Base-by-base conservation (phyloP, 2,329 filamentous ascomycete genomes). In the Scedosporium aurantiacum region DNA sequence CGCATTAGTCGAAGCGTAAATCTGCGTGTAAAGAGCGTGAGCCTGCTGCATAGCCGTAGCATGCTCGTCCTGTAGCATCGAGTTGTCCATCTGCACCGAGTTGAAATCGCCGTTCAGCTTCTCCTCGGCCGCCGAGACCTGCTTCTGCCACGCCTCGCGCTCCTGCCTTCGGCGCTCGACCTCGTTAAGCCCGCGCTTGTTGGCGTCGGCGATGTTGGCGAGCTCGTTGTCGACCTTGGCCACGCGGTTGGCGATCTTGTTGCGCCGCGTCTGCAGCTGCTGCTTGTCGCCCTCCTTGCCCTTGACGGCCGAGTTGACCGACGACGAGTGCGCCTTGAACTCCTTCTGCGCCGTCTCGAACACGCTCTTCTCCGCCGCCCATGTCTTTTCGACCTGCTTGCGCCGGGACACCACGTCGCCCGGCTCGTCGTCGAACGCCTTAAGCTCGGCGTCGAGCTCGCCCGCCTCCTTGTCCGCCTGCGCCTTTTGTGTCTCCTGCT, bases 161-260 rank as follows among this genome's bases (percentile, higher is more conserved):
- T 81, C 78, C 66, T 83, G 81, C 10, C 77, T 77, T 45, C 80
- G 78, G 8, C 82, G 80, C 66, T 85, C 84, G 61, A 83, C 86
- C 69, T 86, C 85, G 64, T 85, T 81, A 21, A 86, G 76, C 1
- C 84, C 84, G 57, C 85, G 80, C 58, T 78, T 80, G 70, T 89
- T 89, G 66, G 87, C 87, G 66, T 87, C 84, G 25, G 81, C 79
- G 66, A 91, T 85, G 67, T 85, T 85, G 61, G 85, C 84, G 66
- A 88, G 81, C 71, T 91, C 88, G 65, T 83, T 85, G 65, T 88
- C 85, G 25, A 90, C 83, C 75, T 90, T 90, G 69, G 81, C 79
- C 67, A 89, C 87, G 58, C 89, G 85, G 27, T 82, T 79, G 61
- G 84, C 82, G 50, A 90, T 85, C 74, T 89, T 89, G 75, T 90